Evolutionary conservation across 2,329 filamentous ascomycete species (phyloP), one percentile per base, ranked within the genome.

Genomic region (Fusarium sp.): DNA sequence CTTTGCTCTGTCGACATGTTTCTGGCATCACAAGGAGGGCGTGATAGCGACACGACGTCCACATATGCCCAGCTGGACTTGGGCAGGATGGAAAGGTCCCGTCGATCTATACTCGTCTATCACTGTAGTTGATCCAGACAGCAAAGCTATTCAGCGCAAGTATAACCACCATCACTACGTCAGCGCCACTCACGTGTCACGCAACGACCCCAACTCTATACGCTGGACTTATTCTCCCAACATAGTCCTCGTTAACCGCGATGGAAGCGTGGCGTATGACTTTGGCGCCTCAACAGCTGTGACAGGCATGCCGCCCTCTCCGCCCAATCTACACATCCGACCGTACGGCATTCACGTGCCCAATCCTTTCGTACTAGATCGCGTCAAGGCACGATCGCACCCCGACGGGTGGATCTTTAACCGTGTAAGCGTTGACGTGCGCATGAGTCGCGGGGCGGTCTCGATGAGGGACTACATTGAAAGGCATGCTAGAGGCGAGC

Each of bases 21-120:
- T 79, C 61, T 79, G 77, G 77, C 77, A 79, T n/a, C 77, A 79
- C 49, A 71, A 68, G 36, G 74, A 76, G 5, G 70, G 67, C 8
- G 59, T 61, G 11, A 65, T 71, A 44, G 74, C 74, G 2, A 70
- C 55, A n/a, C 57, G 77, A 41, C 71, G 77, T 2, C 58, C 64
- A 0, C 77, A 79, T 40, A 65, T 79, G 51, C 78, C 78, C 10
- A 79, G 78, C 60, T 79, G 78, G 78, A 77, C 77, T 3, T 79
- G 78, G 78, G 77, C 77, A 4, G 78, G 78, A 3, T 79, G 78
- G 78, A 70, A 73, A 18, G 78, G 78, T 15, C 67, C 75, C 7
- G 78, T 79, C 13, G 77, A 79, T 31, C 65, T 79, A 42, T 72
- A 75, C 61, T 79, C 77, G 8, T 77, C 76, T 12, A 74, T 79